Evolutionary conservation across 805 yeast genomes (phyloP).

Genomic region (Yarrowia sp.): DNA sequence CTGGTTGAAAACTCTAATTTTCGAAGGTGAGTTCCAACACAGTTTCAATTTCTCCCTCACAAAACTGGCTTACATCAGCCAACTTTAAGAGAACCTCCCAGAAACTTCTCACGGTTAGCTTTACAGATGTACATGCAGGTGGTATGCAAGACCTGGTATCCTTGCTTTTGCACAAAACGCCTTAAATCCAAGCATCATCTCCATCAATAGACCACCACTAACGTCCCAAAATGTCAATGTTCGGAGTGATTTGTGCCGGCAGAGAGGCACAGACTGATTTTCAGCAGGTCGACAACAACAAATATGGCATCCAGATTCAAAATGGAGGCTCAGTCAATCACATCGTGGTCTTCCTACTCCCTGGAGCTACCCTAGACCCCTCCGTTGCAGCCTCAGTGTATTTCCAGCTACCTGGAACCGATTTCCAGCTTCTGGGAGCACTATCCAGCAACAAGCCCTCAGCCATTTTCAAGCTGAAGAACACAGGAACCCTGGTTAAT

Average conservation of each 20-base stretch:
- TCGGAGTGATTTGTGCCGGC: slow-evolving; percentile 75
- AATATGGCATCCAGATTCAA: slow-evolving; percentile 60
- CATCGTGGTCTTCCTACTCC: slow-evolving; percentile 78
- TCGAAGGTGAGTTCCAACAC: background rate
- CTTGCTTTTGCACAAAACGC: slow-evolving; percentile 1
- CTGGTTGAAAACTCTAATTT: background rate
- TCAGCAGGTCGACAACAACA: slow-evolving; percentile 62
- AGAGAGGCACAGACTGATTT: slow-evolving; percentile 43
- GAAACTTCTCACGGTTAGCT: slow-evolving; percentile 11
- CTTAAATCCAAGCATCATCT: background rate
- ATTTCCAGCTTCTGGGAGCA: slow-evolving; percentile 40
- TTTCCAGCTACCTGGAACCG: slow-evolving; percentile 69
- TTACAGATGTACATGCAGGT: background rate
- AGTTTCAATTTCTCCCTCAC: background rate
- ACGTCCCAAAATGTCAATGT: slow-evolving; percentile 44
- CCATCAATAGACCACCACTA: background rate
- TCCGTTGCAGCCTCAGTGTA: slow-evolving; percentile 79
- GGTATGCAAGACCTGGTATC: background rate
- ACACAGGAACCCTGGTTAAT: slow-evolving; percentile 28
- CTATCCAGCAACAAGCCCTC: slow-evolving; percentile 63
- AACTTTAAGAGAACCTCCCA: slow-evolving; percentile 13
- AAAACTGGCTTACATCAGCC: background rate
- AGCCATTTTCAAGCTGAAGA: slow-evolving; percentile 77
- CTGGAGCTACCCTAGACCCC: slow-evolving; percentile 59
- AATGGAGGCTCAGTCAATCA: slow-evolving; percentile 69